Evolutionary conservation across 768 basidiomycete genomes (phyloP).

Genomic region (Termitomyces titanicus): DNA sequence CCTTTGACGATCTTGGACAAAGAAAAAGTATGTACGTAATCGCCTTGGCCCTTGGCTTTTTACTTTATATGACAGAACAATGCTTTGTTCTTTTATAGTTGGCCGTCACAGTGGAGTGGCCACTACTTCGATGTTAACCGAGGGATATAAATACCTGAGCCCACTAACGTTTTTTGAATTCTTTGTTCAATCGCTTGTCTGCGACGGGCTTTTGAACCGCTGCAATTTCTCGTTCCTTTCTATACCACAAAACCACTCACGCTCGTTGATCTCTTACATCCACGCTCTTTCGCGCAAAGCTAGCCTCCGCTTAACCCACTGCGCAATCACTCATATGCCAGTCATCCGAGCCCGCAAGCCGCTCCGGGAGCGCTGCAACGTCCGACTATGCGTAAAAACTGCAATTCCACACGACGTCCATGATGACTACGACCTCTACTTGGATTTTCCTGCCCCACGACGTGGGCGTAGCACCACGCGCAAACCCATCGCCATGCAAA

Average conservation of each 20-base stretch:
- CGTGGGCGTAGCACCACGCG: constrained; percentile 1
- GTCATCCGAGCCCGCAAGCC: constrained; percentile 13
- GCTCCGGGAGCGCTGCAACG: constrained; percentile 23
- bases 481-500: constrained; percentile 4
- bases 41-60: no score
- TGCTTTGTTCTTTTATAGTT: background rate
- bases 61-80: background rate
- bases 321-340: constrained; percentile 12
- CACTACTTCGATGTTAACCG: background rate
- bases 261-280: background rate
- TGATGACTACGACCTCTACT: background rate
- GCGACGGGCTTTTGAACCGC: background rate
- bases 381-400: constrained; percentile 18
- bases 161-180: background rate
- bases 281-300: no score
- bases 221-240: background rate
- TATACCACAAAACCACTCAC: background rate
- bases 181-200: background rate
- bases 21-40: no score
- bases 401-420: constrained; percentile 10
- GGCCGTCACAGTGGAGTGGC: no score
- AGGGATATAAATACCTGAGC: background rate
- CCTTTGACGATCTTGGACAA: no score
- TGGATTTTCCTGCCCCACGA: background rate
- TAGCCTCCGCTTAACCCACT: no score